phyloP scores from a whole-genome alignment of 768 basidiomycete species.

The Phanerochaete carnosa region DNA sequence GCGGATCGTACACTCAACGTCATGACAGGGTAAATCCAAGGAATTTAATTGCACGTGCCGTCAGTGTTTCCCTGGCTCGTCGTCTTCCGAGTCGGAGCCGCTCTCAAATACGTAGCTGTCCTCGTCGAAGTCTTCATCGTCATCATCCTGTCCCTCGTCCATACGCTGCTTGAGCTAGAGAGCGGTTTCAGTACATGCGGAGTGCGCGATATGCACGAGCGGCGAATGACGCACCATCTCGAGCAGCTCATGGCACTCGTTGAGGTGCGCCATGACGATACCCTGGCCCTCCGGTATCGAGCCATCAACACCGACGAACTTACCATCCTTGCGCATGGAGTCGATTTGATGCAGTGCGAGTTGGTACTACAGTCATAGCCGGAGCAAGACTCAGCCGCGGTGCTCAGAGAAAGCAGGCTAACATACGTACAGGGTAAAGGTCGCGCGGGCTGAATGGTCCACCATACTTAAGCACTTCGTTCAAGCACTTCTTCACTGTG shows the following conservation, averaged over 20 bases:
- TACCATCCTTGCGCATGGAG: constrained; percentile 87
- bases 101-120: constrained; percentile 20
- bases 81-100: constrained; percentile 20
- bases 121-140: constrained; percentile 38
- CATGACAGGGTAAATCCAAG: neutral
- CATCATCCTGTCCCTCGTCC: constrained; percentile 66
- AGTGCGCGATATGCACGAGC: neutral
- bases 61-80: neutral
- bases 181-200: neutral
- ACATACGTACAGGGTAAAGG: constrained; percentile 77
- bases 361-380: constrained; percentile 62
- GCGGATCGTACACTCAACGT: neutral
- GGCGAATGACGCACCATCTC: constrained; percentile 68
- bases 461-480: constrained; percentile 93
- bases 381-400: neutral
- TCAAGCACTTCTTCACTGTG: constrained; percentile 94
- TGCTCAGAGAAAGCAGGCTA: neutral
- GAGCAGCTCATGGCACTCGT: constrained; percentile 92
- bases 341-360: constrained; percentile 95
- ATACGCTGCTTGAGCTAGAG: constrained; percentile 78
- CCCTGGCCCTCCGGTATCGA: constrained; percentile 94
- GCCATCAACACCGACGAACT: constrained; percentile 87
- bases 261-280: constrained; percentile 92
- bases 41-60: neutral
- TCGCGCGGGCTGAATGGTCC: constrained; percentile 91